Conservation (phyloP, 768 basidiomycete species). For the Porphyrellus cyaneotinctus region DNA sequence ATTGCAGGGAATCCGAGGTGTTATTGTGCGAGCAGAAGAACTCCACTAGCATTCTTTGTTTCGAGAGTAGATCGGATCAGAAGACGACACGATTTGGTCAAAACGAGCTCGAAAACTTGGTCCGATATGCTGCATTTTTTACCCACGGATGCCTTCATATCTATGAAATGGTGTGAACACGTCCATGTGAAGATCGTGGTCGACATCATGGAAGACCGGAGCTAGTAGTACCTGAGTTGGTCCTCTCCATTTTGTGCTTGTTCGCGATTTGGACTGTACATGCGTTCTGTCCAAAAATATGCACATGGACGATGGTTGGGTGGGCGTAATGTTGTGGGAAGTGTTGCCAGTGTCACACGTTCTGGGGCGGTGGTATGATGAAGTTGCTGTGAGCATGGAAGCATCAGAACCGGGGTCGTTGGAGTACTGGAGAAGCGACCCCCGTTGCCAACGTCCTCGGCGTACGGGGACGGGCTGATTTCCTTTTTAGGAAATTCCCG, state of each 20-base stretch:
- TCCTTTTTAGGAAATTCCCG: no score
- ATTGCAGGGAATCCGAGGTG: constrained; percentile 2
- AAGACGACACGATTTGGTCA: constrained; percentile 27
- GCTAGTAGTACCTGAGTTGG: not conserved
- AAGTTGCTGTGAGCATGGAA: not conserved
- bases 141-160: constrained; percentile 25
- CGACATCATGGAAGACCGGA: not conserved
- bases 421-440: not conserved
- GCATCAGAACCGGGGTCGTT: not conserved
- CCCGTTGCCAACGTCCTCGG: not conserved
- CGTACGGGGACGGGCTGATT: not conserved
- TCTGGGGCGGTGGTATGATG: not conserved
- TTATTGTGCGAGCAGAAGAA: not conserved
- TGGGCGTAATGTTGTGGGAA: not conserved
- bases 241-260: not conserved
- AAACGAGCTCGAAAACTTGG: constrained; percentile 22
- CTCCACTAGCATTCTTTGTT: no score
- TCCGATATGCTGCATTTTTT: constrained; percentile 4
- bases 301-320: no score
- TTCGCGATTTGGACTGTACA: not conserved
- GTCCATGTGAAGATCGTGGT: not conserved
- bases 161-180: constrained; percentile 18
- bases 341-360: not conserved
- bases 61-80: constrained; percentile 21
- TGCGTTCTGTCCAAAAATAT: not conserved